Evolutionary conservation across 148 eudicot species (phyloP).

Genomic region (Cornus kousa): DNA sequence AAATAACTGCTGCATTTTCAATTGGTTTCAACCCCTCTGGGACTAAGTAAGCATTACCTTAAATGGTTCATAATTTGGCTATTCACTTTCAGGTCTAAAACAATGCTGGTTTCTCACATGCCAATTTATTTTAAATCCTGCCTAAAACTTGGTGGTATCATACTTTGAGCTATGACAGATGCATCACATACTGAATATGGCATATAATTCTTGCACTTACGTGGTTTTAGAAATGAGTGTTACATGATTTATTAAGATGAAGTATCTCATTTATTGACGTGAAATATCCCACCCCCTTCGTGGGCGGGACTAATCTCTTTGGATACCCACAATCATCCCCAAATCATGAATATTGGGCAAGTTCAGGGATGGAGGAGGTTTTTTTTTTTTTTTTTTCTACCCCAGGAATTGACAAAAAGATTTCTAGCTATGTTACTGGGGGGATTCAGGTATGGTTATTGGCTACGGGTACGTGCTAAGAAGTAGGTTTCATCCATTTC

Average conservation of each 20-base stretch:
- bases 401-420: too few species aligned
- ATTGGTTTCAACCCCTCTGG: slow-evolving; percentile 86
- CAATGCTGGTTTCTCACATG: slow-evolving; percentile 5
- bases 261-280: too few species aligned
- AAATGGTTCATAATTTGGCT: not conserved
- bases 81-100: not conserved
- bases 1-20: slow-evolving; percentile 91
- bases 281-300: not conserved
- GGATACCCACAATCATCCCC: too few species aligned
- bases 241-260: not conserved
- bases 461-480: too few species aligned
- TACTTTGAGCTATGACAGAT: not conserved
- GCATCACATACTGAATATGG: slow-evolving; percentile 1
- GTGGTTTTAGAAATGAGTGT: not conserved
- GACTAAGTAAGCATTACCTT: slow-evolving; percentile 59
- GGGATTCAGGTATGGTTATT: too few species aligned
- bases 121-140: not conserved
- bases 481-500: too few species aligned
- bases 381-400: too few species aligned
- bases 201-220: not conserved
- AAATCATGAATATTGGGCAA: too few species aligned
- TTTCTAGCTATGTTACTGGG: too few species aligned
- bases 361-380: too few species aligned
- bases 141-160: not conserved
- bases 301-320: too few species aligned